Conservation (phyloP, 768 basidiomycete genomes). For the Naematelia encephala region DNA sequence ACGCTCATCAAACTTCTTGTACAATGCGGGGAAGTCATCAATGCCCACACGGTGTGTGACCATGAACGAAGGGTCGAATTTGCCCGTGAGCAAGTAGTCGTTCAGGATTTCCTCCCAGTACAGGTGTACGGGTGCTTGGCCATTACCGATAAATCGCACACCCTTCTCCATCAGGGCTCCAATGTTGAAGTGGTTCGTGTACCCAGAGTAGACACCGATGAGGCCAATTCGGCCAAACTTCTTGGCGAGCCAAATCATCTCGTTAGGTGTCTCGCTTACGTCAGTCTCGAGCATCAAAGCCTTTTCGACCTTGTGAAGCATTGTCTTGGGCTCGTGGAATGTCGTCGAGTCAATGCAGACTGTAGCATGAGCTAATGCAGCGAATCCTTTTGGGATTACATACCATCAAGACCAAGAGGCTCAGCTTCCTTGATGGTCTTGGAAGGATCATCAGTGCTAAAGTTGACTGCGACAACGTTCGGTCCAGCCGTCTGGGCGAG, state of each 20-base stretch:
- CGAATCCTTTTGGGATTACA: constrained; percentile 51
- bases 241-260: constrained; percentile 54
- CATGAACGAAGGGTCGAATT: constrained; percentile 63
- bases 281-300: constrained; percentile 72
- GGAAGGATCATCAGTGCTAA: constrained; percentile 58
- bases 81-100: constrained; percentile 61
- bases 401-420: constrained; percentile 61
- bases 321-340: constrained; percentile 68
- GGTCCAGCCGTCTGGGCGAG: constrained; percentile 52
- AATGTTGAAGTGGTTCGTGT: constrained; percentile 59
- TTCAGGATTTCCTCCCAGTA: constrained; percentile 71
- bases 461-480: constrained; percentile 62
- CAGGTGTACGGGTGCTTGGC: constrained; percentile 69
- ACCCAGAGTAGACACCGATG: constrained; percentile 67
- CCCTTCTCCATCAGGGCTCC: constrained; percentile 78
- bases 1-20: constrained; percentile 63
- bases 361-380: constrained; percentile 14
- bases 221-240: constrained; percentile 59
- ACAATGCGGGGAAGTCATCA: constrained; percentile 65
- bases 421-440: constrained; percentile 58
- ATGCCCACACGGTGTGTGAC: constrained; percentile 51
- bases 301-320: constrained; percentile 67
- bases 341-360: constrained; percentile 52
- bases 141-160: constrained; percentile 66
- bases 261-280: constrained; percentile 63